Base-by-base conservation (phyloP, 768 basidiomycete genomes). In the Trametes meyenii region DNA sequence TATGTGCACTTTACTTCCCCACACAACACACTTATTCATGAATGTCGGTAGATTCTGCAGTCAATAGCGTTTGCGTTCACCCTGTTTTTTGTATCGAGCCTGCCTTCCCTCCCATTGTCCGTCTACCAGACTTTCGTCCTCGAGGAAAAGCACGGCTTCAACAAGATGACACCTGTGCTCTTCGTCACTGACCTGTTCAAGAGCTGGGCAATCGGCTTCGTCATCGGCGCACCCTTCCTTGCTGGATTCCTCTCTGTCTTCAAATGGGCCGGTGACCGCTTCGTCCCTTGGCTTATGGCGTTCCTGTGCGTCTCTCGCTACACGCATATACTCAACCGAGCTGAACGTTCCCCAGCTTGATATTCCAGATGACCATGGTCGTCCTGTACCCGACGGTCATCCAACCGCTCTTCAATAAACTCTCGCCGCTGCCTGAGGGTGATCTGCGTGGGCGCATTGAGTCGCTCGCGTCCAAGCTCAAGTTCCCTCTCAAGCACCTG, bases 321-420 rank as follows among this genome's bases (percentile, higher is more conserved):
- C 13, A 43, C 35, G 39, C 11, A 3, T 48, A 46, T 16, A 21
- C 38, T 58, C 50, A 52, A 14, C 8, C 12, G 29, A 33, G 29
- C 29, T 33, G 29, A 33, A 23, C 35, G 17, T 19, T 16, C 50
- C 57, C 50, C 63, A 94, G 95, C 72, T 77, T 97, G 57, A 73
- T 79, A 5, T 90, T 98, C 81, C 94, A 95, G 72, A 73, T 98
- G 42, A 76, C 84, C 70, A 89, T 98, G 85, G 89, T 91, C 61
- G 76, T 93, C 62, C 69, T 94, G 55, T 92, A 91, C 76, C 92
- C 92, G 2, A 90, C 85, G 40, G 78, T 94, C 71, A 94, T 99
- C 67, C 94, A 96, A 67, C 97, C 97, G 0, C 76, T 98, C 58
- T 98, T 98, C 84, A 98, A 99, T 83, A 98, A 94, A 75, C 85